Percentiles rank a stretch among this genome's conserved stretches.
Conservation (phyloP, 441 rosid genomes). For the Adansonia grandidieri region DNA sequence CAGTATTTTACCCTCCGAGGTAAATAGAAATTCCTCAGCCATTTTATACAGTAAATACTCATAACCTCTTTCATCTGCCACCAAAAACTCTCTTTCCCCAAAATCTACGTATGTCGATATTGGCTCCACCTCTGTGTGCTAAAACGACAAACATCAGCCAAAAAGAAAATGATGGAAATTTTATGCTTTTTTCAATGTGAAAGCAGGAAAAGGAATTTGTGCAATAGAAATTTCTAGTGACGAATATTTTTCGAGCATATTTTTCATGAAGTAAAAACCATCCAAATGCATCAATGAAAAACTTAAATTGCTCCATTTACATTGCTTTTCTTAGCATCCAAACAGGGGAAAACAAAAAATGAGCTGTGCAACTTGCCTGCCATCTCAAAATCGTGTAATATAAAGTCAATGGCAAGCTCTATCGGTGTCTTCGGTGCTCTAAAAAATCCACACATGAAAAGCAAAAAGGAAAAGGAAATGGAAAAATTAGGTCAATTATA, state of each 20-base stretch:
- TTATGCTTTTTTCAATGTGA: not conserved
- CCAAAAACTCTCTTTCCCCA: conserved; percentile 88
- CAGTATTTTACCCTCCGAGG: conserved; percentile 73
- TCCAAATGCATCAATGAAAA: not conserved
- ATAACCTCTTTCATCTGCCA: conserved; percentile 95
- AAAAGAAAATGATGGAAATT: not conserved
- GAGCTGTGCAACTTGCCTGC: conserved; percentile 59
- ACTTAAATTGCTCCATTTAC: not conserved
- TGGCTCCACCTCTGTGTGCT: conserved; percentile 81
- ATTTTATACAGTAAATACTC: conserved; percentile 75
- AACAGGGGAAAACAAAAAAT: conserved; percentile 24
- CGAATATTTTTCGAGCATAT: not conserved
- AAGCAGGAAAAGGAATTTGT: not conserved
- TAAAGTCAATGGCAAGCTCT: conserved; percentile 98
- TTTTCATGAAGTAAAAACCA: not conserved
- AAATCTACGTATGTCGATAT: conserved; percentile 90
- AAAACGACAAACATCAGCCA: conserved; percentile 16
- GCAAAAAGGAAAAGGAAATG: not conserved
- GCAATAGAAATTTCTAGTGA: not conserved
- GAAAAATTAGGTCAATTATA: not conserved
- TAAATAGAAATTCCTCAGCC: conserved; percentile 74
- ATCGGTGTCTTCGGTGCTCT: conserved; percentile 87
- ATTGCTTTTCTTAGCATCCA: conserved; percentile 22
- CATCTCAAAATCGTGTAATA: conserved; percentile 99
- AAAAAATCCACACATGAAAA: not conserved